phyloP scores from a whole-genome alignment of 2,329 filamentous ascomycete genomes.

The Aureobasidium leucospermi region DNA sequence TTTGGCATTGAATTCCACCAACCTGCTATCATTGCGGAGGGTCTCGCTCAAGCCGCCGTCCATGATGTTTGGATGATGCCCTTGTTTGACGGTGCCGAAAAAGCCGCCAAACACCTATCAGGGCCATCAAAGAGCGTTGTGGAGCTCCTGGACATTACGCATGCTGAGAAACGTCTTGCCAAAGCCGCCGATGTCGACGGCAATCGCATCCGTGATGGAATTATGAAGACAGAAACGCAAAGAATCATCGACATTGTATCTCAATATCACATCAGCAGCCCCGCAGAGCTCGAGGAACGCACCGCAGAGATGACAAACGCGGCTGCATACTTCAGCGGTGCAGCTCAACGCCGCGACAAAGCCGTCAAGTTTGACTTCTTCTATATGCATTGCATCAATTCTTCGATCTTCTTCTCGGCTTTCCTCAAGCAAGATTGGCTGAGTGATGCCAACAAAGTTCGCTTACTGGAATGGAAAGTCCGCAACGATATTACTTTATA shows the following conservation, averaged over 20 bases:
- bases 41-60: conserved; percentile 66
- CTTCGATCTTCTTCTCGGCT: conserved; percentile 62
- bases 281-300: conserved; percentile 49
- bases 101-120: conserved; percentile 27
- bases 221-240: conserved; percentile 54
- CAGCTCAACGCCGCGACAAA: conserved; percentile 58
- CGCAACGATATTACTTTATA: conserved; percentile 69
- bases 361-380: conserved; percentile 75
- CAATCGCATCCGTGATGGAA: conserved; percentile 62
- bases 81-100: conserved; percentile 50
- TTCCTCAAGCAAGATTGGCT: conserved; percentile 59
- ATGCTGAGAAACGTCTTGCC: conserved; percentile 49
- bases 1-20: conserved; percentile 79
- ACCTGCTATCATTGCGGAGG: conserved; percentile 73
- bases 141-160: conserved; percentile 55
- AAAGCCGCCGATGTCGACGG: conserved; percentile 45
- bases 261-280: conserved; percentile 44
- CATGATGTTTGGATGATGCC: conserved; percentile 52
- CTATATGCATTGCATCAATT: conserved; percentile 63
- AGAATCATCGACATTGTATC: conserved; percentile 57
- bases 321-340: conserved; percentile 50
- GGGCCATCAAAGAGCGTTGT: conserved; percentile 38
- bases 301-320: conserved; percentile 65
- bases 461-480: conserved; percentile 76
- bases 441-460: conserved; percentile 51